Evolutionary conservation across 768 basidiomycete species (phyloP), one percentile per base, ranked within the genome.

Genomic region (Phanerodontia chrysosporium): DNA sequence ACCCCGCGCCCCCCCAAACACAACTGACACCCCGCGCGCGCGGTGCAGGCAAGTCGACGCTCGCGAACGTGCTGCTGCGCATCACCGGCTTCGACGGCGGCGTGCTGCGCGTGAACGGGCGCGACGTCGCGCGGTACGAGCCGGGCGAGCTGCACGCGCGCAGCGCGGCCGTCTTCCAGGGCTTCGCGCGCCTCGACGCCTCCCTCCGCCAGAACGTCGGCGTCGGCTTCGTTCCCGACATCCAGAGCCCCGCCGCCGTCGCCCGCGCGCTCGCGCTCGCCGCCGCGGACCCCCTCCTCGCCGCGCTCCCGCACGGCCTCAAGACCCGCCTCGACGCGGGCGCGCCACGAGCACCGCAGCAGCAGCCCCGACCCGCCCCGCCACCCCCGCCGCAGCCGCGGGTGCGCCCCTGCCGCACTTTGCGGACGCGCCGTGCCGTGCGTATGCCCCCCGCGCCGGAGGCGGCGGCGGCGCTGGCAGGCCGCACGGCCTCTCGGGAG

Each of bases 121-220:
- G 80, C 45, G 86, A 90, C 69, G 78, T 90, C 54, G 81, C 88
- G 44, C 76, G 77, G 30, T 83, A 85, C 67, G 75, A 81, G 57
- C 87, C 92, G 21, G 71, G 71, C 8, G 89, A 92, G 48, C 84
- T 89, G 59, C 93, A 95, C 70, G 75, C 75, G 39, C 90, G 86
- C 66, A 74, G 85, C 14, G 85, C 89, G n/a, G 86, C 86, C 21
- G 87, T 94, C 21, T 90, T 95, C 72, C 93, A 95, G 71, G 86
- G 86, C 45, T 94, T 93, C 71, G 86, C 88, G 52, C 87, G 87
- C 68, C 92, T 89, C 69, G 86, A 83, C 66, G 80, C 86, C 5
- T 85, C 90, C 0, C 79, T 92, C 18, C 79, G 84, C 62, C 90
- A 93, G 69, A 95, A 95, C 68, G 85, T 93, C 28, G 93, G 92